Evolutionary conservation across 2,329 filamentous ascomycete species (phyloP).

Genomic region (Ophiocordyceps unilateralis): DNA sequence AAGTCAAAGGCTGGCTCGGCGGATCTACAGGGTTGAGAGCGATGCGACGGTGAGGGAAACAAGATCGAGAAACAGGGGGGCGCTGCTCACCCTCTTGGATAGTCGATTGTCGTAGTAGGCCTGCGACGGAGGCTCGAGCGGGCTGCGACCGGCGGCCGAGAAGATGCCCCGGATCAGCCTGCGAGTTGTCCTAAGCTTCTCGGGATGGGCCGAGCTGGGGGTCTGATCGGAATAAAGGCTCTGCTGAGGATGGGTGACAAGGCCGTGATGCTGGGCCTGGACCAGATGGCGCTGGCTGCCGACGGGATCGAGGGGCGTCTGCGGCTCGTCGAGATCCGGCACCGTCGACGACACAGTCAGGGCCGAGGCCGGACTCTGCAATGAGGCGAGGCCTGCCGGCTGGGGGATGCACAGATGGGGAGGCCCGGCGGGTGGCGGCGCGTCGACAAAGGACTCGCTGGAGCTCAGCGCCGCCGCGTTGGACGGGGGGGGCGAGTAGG

Average conservation of each 20-base stretch:
- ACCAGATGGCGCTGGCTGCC: neutral
- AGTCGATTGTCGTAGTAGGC: conserved; percentile 33
- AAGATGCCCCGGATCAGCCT: conserved; percentile 39
- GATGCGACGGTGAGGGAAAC: conserved; percentile 19
- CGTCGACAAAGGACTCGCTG: conserved; percentile 26
- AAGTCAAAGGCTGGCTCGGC: conserved; percentile 20
- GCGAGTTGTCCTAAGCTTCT: conserved; percentile 17
- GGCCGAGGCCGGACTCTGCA: conserved; percentile 14
- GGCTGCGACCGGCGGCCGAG: conserved; percentile 20
- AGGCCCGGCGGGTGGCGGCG: conserved; percentile 4
- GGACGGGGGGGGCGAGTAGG: conserved; percentile 1
- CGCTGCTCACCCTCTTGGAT: conserved; percentile 39
- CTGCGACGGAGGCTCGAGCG: conserved; percentile 10
- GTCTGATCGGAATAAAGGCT: conserved; percentile 6
- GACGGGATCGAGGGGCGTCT: conserved; percentile 16
- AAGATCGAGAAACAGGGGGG: conserved; percentile 7
- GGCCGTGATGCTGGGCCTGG: neutral
- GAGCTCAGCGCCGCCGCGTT: conserved; percentile 25
- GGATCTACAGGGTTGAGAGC: conserved; percentile 17
- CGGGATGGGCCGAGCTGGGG: conserved; percentile 1
- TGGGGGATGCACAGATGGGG: conserved; percentile 15
- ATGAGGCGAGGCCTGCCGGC: conserved; percentile 10
- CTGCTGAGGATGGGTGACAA: neutral
- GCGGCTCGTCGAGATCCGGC: conserved; percentile 5
- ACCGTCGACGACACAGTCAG: neutral